These are phyloP conservation scores for Citrus sp. DNA, from an alignment of 345 rosid species.

Conservation along the genomic window DNA sequence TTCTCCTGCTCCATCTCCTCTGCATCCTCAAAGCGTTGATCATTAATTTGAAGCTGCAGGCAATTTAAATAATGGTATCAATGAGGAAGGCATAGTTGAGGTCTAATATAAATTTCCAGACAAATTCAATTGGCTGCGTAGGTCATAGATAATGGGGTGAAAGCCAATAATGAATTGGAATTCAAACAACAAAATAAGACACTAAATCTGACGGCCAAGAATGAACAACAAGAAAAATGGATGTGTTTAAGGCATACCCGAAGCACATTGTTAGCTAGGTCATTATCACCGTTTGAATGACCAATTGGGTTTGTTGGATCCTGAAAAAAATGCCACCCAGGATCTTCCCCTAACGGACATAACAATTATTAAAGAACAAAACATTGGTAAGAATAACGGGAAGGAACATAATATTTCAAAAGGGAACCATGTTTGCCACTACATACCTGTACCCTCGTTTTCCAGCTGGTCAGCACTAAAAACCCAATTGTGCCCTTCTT, in stretches of 20 bases:
- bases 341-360: conserved; percentile 45
- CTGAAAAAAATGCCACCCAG: conserved; percentile 47
- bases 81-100: not conserved
- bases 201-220: not conserved
- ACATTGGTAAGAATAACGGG: not conserved
- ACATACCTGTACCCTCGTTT: conserved; percentile 49
- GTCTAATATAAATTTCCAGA: not conserved
- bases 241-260: conserved; percentile 36
- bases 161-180: not conserved
- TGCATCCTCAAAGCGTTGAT: conserved; percentile 88
- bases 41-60: conserved; percentile 78
- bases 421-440: not conserved
- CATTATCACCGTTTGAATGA: conserved; percentile 74
- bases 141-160: not conserved
- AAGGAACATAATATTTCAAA: not conserved
- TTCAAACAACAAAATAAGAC: not conserved
- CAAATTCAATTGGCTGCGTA: not conserved
- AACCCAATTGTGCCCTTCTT: conserved; percentile 59
- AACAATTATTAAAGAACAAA: not conserved
- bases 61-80: not conserved
- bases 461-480: conserved; percentile 79
- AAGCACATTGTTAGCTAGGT: conserved; percentile 60
- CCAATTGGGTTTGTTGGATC: conserved; percentile 66
- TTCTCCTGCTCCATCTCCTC: conserved; percentile 72
- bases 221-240: not conserved